Evolutionary conservation across 192 early-diverging fungal genomes (phyloP), one percentile per base, ranked within the genome.

Genomic region (Spizellomyces sp.): DNA sequence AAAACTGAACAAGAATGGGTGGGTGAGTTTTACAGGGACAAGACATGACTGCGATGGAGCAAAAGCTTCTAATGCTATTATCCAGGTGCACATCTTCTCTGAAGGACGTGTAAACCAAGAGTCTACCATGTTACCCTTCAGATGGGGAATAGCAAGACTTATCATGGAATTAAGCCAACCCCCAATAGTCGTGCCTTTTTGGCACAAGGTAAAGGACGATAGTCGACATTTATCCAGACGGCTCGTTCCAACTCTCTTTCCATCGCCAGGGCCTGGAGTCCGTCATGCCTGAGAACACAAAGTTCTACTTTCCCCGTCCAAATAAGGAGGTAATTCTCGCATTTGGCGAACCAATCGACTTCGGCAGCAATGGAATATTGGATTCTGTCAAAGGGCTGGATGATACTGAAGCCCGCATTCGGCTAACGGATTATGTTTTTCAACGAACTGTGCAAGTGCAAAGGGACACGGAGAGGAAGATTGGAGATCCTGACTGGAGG

Each of bases 61-160:
- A 36, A 36, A 36, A 36, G 27, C 3, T 36, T 36, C 27, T 36
- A 0, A 36, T 36, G 27, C 3, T 36, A 6, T 62, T 0, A n/a
- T 62, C 19, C 45, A 73, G 67, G 44, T 96, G 46, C 95, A 96
- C 59, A 81, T 96, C n/a, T 96, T 93, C 66, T 91, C 95, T 6
- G 95, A 96, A 70, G 92, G 84, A 44, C 46, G 45, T 36, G 62
- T 78, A 22, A 63, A 77, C 43, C 80, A 77, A 9, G 66, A 75
- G 5, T 69, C 77, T 6, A 52, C 41, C 5, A 58, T 91, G 62
- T 75, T 88, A 50, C 84, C 82, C 45, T 93, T 94, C 71, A 88
- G 89, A 72, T 96, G 95, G 95, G 95, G 95, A 9, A 83, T 96
- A 9, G 92, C 89, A 12, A 82, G 95, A 42, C 77, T 96, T 70